Evolutionary conservation across 768 basidiomycete genomes (phyloP).

Genomic region (Sistotremastrum suecicum): DNA sequence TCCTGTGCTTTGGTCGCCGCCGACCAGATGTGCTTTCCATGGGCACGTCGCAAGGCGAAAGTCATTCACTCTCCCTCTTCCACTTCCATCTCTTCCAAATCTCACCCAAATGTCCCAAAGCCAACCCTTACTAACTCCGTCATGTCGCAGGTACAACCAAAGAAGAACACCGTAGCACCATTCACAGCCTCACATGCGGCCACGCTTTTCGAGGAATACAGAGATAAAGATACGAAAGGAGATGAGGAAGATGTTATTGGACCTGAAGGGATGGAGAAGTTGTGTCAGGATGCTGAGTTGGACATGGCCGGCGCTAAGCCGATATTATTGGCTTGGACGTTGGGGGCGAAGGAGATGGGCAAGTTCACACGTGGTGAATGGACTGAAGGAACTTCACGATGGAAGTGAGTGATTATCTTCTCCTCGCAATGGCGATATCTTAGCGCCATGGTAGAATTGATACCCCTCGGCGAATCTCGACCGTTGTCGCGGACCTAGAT

Average conservation of each 20-base stretch:
- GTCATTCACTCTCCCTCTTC: too few relatives aligned
- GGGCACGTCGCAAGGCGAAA: too few relatives aligned
- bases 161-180: constrained; percentile 7
- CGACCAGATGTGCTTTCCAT: too few relatives aligned
- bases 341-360: constrained; percentile 57
- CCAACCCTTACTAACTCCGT: too few relatives aligned
- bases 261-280: constrained; percentile 53
- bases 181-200: constrained; percentile 39
- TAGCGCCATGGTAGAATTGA: constrained; percentile 26
- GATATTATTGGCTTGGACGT: constrained; percentile 64
- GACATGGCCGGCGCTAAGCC: constrained; percentile 61
- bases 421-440: not conserved
- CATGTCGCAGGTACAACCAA: too few relatives aligned
- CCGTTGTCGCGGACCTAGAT: constrained; percentile 47
- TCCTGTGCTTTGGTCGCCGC: too few relatives aligned
- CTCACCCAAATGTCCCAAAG: too few relatives aligned
- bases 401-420: constrained; percentile 25
- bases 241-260: constrained; percentile 39
- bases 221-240: constrained; percentile 34
- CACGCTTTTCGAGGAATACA: constrained; percentile 47
- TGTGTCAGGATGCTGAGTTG: constrained; percentile 59
- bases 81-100: too few relatives aligned
- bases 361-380: constrained; percentile 59
- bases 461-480: constrained; percentile 32
- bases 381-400: constrained; percentile 36